Evolutionary conservation across 2,329 filamentous ascomycete genomes (phyloP).

Genomic region (Colletotrichum caudatum): DNA sequence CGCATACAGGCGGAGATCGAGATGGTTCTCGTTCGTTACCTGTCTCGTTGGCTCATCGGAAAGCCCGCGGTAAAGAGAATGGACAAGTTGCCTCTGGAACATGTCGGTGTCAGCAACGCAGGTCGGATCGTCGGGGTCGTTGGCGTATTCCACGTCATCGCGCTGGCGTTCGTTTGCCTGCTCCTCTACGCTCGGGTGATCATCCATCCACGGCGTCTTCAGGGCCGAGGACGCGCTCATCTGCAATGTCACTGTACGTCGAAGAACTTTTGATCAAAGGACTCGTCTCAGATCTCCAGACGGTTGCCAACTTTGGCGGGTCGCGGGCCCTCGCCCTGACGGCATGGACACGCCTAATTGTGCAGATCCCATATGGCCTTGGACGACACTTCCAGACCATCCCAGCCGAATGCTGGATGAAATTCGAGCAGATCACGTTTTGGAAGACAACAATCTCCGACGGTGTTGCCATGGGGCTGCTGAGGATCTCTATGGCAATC

Average conservation of each 20-base stretch:
- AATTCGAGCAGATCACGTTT: slow-evolving; percentile 44
- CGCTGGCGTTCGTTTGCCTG: slow-evolving; percentile 44
- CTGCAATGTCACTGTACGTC: slow-evolving; percentile 43
- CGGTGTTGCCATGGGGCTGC: slow-evolving; percentile 43
- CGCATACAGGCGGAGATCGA: neutral
- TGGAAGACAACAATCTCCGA: slow-evolving; percentile 45
- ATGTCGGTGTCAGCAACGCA: slow-evolving; percentile 39
- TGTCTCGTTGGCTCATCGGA: too few species aligned
- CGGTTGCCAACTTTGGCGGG: neutral
- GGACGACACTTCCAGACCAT: slow-evolving; percentile 42
- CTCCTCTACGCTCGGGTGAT: slow-evolving; percentile 46
- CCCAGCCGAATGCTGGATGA: slow-evolving; percentile 32
- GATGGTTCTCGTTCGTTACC: neutral
- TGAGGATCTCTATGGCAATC: slow-evolving; percentile 45
- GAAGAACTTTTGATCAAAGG: neutral
- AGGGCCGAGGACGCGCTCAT: slow-evolving; percentile 48
- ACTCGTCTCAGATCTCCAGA: too few species aligned
- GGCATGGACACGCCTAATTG: slow-evolving; percentile 44
- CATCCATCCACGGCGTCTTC: slow-evolving; percentile 45
- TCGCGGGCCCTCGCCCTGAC: slow-evolving; percentile 40
- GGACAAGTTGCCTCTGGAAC: slow-evolving; percentile 19
- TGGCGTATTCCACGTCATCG: slow-evolving; percentile 43
- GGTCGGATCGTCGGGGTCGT: slow-evolving; percentile 41
- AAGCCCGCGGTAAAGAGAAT: neutral
- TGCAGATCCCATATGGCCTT: slow-evolving; percentile 44